Evolutionary conservation across 352 stramenopile species (phyloP).

Genomic region (Phytophthora sansomeana): DNA sequence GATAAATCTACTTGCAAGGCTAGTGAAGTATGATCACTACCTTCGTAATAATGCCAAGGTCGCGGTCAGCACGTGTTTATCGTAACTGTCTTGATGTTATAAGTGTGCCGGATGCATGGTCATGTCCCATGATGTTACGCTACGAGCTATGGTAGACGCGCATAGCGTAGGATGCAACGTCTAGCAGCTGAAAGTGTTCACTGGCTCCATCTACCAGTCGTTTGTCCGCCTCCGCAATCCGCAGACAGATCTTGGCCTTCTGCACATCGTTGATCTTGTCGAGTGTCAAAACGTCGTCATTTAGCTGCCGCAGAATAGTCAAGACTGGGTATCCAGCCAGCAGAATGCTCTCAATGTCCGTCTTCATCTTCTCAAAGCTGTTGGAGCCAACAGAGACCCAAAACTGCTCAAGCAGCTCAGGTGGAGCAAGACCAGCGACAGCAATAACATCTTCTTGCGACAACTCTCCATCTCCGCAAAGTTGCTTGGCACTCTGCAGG

Average conservation of each 20-base stretch:
- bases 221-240: constrained; percentile 96
- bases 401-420: constrained; percentile 80
- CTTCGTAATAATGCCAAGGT: constrained; percentile 17
- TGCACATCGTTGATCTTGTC: constrained; percentile 87
- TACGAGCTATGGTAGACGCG: constrained; percentile 63
- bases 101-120: constrained; percentile 23
- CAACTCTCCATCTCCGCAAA: constrained; percentile 85
- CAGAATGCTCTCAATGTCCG: constrained; percentile 92
- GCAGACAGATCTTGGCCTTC: constrained; percentile 94
- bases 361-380: constrained; percentile 92
- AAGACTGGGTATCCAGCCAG: constrained; percentile 94
- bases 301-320: constrained; percentile 92
- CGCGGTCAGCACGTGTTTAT: constrained; percentile 17
- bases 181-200: constrained; percentile 97
- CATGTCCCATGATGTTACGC: constrained; percentile 11
- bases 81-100: constrained; percentile 9
- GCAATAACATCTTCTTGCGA: constrained; percentile 82
- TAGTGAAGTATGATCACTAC: constrained; percentile 1
- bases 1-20: background rate
- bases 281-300: constrained; percentile 80
- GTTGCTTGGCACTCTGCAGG: constrained; percentile 96
- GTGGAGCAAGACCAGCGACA: constrained; percentile 84
- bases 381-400: constrained; percentile 82
- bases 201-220: constrained; percentile 96
- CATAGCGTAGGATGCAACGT: constrained; percentile 92